Conservation (phyloP, 2,329 filamentous ascomycete species). For the Triangularia setosa region DNA sequence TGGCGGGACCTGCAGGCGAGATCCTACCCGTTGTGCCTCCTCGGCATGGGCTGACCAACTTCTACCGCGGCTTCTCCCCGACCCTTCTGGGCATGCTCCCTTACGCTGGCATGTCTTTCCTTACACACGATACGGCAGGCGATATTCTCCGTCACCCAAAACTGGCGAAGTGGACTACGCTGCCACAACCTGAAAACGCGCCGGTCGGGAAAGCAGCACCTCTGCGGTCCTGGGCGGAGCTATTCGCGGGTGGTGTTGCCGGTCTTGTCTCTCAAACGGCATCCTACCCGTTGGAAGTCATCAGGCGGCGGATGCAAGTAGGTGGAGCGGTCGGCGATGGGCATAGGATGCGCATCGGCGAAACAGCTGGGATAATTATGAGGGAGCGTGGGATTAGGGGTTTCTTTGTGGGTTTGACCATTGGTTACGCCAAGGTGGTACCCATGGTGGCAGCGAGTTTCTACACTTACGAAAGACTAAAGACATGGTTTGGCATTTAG, state of each 20-base stretch:
- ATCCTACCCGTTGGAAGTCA: slow-evolving; percentile 91
- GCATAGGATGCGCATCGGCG: slow-evolving; percentile 68
- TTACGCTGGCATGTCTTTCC: slow-evolving; percentile 91
- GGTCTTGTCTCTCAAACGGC: slow-evolving; percentile 87
- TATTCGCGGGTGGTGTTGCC: slow-evolving; percentile 77
- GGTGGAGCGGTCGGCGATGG: slow-evolving; percentile 92
- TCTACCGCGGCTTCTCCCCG: slow-evolving; percentile 89
- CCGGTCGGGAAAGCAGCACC: slow-evolving; percentile 62
- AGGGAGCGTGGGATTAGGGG: slow-evolving; percentile 72
- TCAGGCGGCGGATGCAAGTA: slow-evolving; percentile 92
- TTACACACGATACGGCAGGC: slow-evolving; percentile 87
- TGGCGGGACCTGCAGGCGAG: slow-evolving; percentile 41
- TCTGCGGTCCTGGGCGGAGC: slow-evolving; percentile 80
- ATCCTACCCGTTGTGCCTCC: slow-evolving; percentile 56
- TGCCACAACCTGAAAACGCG: slow-evolving; percentile 56
- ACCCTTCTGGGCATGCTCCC: slow-evolving; percentile 94
- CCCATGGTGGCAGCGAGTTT: slow-evolving; percentile 76
- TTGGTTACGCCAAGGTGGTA: slow-evolving; percentile 91
- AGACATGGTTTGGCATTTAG: slow-evolving; percentile 63
- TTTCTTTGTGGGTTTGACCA: slow-evolving; percentile 89
- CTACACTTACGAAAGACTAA: slow-evolving; percentile 62
- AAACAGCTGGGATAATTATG: slow-evolving; percentile 73
- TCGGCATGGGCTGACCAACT: slow-evolving; percentile 73
- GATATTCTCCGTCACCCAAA: slow-evolving; percentile 71
- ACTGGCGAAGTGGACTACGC: slow-evolving; percentile 69